Evolutionary conservation across 2,329 filamentous ascomycete species (phyloP), one percentile per base, ranked within the genome.

Genomic region (Microascus cirrosus): DNA sequence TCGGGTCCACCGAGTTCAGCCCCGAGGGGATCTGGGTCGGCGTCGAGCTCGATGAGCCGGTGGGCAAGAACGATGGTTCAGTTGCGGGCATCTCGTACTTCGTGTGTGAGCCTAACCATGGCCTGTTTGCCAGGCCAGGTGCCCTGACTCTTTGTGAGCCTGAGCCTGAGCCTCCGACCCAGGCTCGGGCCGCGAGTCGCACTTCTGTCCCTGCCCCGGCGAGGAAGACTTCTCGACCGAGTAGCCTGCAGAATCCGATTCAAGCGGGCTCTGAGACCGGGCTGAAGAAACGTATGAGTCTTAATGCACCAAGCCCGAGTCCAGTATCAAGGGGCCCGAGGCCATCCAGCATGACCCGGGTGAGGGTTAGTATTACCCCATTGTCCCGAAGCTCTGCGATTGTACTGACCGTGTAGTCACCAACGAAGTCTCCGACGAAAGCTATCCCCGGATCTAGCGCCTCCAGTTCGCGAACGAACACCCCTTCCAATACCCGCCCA

Each of bases 61-160:
- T 81, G 22, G 93, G 94, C 35, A 97, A 97, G 76, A 97, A 97
- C 66, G 90, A 97, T 78, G 93, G 93, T 62, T 87, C 88, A 58
- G 90, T 97, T 53, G 83, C 93, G 70, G 92, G 90, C 61, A 82
- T 90, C 68, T 79, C 90, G 22, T 97, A 97, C 69, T 97, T 96
- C 65, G 84, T 92, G 55, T 97, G 93, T 73, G 80, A 68, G 71
- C 86, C 81, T 83, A 90, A 77, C 48, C 77, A 77, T 62, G 85
- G 85, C 67, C 94, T 99, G 83, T 97, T 99, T 66, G 82, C 96
- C 58, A 83, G 89, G 61, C 85, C 90, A 34, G 74, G 81, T 57
- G 86, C 86, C 59, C 77, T 94, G 55, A 80, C 78, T 13, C 75
- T 85, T 62, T 71, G 86, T 57, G 76, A 77, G 54, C 74, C 82